Conservation (phyloP, 345 rosid species). For the Corymbia maculata region DNA sequence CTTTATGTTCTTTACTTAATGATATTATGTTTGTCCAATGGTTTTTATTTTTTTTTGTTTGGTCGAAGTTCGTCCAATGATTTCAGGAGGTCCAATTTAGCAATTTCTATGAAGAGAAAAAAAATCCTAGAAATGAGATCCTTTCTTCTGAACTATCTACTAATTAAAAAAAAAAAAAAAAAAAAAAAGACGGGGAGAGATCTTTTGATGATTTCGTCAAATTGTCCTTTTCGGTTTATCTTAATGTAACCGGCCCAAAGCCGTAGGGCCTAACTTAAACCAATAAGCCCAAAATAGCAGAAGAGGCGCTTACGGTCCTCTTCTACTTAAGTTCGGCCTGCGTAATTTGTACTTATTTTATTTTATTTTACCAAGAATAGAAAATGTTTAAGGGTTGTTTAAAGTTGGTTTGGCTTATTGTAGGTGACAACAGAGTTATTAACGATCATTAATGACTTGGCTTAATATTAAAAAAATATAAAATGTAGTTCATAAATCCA, state of each 20-base stretch:
- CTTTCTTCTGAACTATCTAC: neutral
- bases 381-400: neutral
- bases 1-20: accelerated
- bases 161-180: no score
- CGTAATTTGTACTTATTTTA: neutral
- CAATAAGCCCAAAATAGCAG: neutral
- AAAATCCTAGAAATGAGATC: neutral
- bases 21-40: neutral
- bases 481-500: no score
- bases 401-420: neutral
- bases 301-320: neutral
- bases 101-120: neutral
- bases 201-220: no score
- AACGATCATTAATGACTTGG: neutral
- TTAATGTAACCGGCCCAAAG: neutral
- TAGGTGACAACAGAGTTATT: neutral
- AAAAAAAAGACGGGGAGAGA: no score
- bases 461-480: no score
- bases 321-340: neutral
- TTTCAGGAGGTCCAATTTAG: neutral
- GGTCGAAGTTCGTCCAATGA: neutral
- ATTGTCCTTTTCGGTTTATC: neutral
- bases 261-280: neutral
- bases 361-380: neutral
- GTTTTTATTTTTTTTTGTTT: no score